These are phyloP conservation scores for Globisporangium cystogenes DNA, from an alignment of 352 stramenopile genomes.

Conservation along the genomic window DNA sequence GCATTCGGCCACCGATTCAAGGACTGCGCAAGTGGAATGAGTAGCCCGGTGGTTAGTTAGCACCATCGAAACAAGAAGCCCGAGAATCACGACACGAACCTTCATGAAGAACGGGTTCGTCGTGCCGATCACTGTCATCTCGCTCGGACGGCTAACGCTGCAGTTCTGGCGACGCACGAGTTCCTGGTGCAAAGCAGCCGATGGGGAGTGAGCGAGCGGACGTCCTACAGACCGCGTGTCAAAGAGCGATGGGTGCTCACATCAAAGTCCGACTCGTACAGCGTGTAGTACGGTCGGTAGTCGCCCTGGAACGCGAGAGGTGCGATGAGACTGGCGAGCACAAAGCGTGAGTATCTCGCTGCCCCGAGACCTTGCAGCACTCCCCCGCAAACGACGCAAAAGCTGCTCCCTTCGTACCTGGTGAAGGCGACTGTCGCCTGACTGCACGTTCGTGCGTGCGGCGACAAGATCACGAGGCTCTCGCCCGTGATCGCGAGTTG, in stretches of 20 bases:
- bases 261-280: slow-evolving; percentile 86
- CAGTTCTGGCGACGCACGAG: slow-evolving; percentile 50
- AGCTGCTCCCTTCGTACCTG: slow-evolving; percentile 29
- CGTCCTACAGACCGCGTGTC: no score
- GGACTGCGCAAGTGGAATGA: slow-evolving; percentile 21
- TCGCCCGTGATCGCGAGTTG: slow-evolving; percentile 82
- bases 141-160: slow-evolving; percentile 33
- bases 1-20: slow-evolving; percentile 78
- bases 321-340: slow-evolving; percentile 58
- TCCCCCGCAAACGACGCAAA: background rate
- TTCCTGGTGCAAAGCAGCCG: slow-evolving; percentile 18
- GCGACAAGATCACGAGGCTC: slow-evolving; percentile 73
- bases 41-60: background rate
- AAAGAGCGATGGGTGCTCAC: slow-evolving; percentile 17
- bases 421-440: slow-evolving; percentile 77
- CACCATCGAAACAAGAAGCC: background rate
- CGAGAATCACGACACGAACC: slow-evolving; percentile 13
- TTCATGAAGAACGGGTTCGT: slow-evolving; percentile 90
- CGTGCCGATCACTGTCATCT: slow-evolving; percentile 67
- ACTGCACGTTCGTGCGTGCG: slow-evolving; percentile 72
- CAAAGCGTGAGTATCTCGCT: background rate
- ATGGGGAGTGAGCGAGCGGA: background rate
- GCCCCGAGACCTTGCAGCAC: no score
- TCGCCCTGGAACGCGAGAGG: slow-evolving; percentile 78
- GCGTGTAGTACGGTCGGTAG: slow-evolving; percentile 80